A percentile compares a stretch with the other conserved stretches of the same genome.
These are phyloP conservation scores for Botrytis deweyae DNA, from an alignment of 2,329 filamentous ascomycete genomes.

Conservation along the genomic window DNA sequence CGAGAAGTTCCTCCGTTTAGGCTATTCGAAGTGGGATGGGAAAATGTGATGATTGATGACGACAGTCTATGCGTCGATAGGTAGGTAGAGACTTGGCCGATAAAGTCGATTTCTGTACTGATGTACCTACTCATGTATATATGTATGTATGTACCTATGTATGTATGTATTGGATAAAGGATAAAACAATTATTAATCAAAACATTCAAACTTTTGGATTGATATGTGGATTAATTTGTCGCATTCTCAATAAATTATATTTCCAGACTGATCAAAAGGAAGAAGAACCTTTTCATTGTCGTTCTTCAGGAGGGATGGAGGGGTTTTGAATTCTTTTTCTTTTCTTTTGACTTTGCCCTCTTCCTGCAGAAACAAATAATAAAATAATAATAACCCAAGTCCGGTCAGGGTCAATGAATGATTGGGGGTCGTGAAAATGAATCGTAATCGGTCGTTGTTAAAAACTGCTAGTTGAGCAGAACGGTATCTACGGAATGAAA, in stretches of 20 bases:
- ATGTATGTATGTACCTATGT: background rate
- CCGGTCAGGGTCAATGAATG: background rate
- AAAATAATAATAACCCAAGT: background rate
- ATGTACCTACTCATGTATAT: background rate
- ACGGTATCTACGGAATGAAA: background rate
- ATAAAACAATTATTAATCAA: background rate
- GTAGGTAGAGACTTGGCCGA: background rate
- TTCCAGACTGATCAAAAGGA: background rate
- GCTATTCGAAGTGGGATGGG: slow-evolving; percentile 17
- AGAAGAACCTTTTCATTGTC: slow-evolving; percentile 1
- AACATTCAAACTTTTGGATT: background rate
- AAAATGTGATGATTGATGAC: slow-evolving; percentile 13
- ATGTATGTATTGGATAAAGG: background rate
- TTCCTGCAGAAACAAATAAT: background rate
- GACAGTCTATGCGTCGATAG: slow-evolving; percentile 4
- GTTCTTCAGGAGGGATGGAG: slow-evolving; percentile 5
- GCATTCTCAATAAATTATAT: slow-evolving; percentile 7
- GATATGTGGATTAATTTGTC: slow-evolving; percentile 11
- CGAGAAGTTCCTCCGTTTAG: slow-evolving; percentile 12
- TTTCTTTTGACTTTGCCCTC: slow-evolving; percentile 7
- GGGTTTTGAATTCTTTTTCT: slow-evolving; percentile 13
- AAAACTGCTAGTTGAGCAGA: background rate
- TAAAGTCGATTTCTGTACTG: no score
- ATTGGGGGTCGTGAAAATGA: background rate
- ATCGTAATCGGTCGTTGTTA: slow-evolving; percentile 3